Conservation (phyloP, 2,329 filamentous ascomycete genomes). For the Aspergillus sp. region DNA sequence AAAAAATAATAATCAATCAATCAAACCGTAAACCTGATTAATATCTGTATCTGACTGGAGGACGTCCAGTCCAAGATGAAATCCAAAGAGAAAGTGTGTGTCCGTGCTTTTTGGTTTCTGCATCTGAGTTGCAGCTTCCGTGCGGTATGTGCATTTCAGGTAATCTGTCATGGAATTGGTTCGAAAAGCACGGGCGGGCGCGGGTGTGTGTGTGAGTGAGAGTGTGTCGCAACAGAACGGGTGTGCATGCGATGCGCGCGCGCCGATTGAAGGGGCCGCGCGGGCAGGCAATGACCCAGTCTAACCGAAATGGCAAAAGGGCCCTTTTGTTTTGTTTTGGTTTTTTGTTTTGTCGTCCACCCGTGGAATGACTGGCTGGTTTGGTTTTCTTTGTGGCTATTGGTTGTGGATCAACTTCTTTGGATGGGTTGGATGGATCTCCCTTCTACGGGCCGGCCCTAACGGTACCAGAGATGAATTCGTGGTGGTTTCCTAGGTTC, state of each 20-base stretch:
- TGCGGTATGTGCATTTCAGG: constrained; percentile 16
- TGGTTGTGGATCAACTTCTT: not conserved
- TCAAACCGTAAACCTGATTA: no score
- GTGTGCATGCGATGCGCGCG: constrained; percentile 2
- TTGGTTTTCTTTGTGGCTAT: not conserved
- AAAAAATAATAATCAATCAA: no score
- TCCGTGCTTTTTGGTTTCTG: constrained; percentile 22
- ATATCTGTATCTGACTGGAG: not conserved
- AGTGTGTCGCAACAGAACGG: constrained; percentile 6
- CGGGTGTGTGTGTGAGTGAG: no score
- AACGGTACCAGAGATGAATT: constrained; percentile 23
- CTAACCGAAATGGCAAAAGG: constrained; percentile 16
- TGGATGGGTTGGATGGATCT: constrained; percentile 24
- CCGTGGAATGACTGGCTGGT: not conserved
- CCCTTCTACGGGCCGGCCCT: constrained; percentile 27
- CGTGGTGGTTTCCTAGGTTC: no score
- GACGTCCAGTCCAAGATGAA: not conserved
- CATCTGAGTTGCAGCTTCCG: constrained; percentile 20
- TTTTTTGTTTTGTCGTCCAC: not conserved
- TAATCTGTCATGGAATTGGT: constrained; percentile 18
- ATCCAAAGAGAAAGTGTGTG: constrained; percentile 15
- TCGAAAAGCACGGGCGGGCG: constrained; percentile 10
- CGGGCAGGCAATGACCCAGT: not conserved
- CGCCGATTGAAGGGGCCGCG: not conserved
- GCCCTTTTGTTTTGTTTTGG: constrained; percentile 1